phyloP scores from a whole-genome alignment of 164 flowering plant genomes.

The Chimonanthus praecox region DNA sequence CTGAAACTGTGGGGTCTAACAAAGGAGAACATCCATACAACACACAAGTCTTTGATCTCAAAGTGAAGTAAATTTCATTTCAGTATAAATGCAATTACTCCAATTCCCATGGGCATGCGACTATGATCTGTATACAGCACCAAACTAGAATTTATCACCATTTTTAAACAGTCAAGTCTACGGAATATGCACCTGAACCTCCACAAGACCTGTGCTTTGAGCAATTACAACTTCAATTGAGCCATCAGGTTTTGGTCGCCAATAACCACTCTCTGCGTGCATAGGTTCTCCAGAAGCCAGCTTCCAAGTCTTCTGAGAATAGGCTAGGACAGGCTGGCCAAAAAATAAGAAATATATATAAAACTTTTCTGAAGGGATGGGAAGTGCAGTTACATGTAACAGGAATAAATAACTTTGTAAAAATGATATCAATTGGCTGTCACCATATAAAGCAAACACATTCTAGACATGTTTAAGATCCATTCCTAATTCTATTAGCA shows the following conservation, averaged over 20 bases:
- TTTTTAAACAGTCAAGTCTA: neutral
- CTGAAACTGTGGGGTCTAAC: neutral
- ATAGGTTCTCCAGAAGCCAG: slow-evolving; percentile 60
- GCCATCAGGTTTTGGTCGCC: slow-evolving; percentile 68
- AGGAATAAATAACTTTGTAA: too few relatives aligned
- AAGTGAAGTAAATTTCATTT: neutral
- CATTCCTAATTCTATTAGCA: too few relatives aligned
- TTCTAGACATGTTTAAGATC: too few relatives aligned
- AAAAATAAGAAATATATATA: neutral
- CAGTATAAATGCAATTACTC: neutral
- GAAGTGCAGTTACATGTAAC: too few relatives aligned
- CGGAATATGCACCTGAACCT: slow-evolving; percentile 48
- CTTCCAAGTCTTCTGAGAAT: slow-evolving; percentile 70
- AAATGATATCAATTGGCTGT: too few relatives aligned
- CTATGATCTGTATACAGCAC: neutral
- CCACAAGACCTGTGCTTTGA: slow-evolving; percentile 77
- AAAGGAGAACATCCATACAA: neutral
- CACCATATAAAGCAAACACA: too few relatives aligned
- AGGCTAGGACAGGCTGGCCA: slow-evolving; percentile 56
- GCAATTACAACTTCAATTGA: slow-evolving; percentile 69
- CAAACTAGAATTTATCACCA: neutral
- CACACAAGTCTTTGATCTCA: neutral
- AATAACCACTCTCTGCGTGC: slow-evolving; percentile 80
- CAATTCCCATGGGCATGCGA: neutral
- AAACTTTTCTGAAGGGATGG: too few relatives aligned